phyloP scores from a whole-genome alignment of 768 basidiomycete species.

The Cystofilobasidium ferigula region DNA sequence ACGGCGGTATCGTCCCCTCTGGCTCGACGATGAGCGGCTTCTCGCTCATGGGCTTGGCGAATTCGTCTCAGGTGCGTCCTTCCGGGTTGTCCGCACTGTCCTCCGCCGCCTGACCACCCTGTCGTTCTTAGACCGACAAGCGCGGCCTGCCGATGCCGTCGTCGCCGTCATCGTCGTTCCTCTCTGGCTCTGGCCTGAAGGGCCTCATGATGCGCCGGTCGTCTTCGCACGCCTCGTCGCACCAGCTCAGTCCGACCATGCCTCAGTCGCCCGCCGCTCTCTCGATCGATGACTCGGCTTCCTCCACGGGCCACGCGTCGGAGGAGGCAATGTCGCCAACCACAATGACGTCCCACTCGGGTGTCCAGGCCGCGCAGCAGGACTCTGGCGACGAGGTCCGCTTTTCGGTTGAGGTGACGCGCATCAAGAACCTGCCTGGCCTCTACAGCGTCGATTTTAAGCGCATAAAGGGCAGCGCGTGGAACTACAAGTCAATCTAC shows the following conservation, averaged over 20 bases:
- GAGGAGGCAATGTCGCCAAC: background rate
- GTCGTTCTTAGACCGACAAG: constrained; percentile 58
- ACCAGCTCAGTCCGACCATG: constrained; percentile 11
- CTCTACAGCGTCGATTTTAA: constrained; percentile 87
- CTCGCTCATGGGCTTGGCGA: constrained; percentile 22
- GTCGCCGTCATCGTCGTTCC: constrained; percentile 46
- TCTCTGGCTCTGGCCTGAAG: constrained; percentile 58
- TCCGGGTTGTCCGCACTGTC: too few species aligned
- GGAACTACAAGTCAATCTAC: constrained; percentile 23
- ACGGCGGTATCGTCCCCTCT: constrained; percentile 1
- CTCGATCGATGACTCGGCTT: constrained; percentile 4
- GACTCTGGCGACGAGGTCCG: constrained; percentile 93
- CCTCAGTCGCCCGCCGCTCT: constrained; percentile 14
- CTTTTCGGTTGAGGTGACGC: constrained; percentile 87
- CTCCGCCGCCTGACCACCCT: background rate
- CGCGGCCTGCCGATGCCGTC: constrained; percentile 78
- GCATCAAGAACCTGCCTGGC: constrained; percentile 76
- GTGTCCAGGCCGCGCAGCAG: constrained; percentile 7
- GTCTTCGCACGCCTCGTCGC: constrained; percentile 54
- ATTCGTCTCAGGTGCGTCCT: constrained; percentile 10
- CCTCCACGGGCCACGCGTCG: background rate
- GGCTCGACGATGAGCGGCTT: constrained; percentile 21
- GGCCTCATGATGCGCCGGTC: constrained; percentile 82
- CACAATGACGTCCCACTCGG: too few species aligned
- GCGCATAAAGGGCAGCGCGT: constrained; percentile 59